phyloP scores from a whole-genome alignment of 805 yeast genomes.

The Lachancea sp. region DNA sequence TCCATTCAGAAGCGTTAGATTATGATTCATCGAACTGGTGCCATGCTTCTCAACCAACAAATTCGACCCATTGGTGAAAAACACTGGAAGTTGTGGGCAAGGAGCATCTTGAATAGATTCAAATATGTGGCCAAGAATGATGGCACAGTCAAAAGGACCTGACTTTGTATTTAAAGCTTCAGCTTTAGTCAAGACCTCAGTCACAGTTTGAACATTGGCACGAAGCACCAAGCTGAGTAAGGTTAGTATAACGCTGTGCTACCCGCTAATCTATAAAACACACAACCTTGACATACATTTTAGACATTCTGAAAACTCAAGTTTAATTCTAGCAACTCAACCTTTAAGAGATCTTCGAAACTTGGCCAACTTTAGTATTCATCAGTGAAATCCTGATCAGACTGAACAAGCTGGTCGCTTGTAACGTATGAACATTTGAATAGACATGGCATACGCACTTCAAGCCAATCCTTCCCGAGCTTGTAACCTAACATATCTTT shows the following conservation, averaged over 20 bases:
- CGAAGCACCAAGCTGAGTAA: conserved; percentile 17
- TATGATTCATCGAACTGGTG: conserved; percentile 10
- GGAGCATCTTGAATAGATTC: conserved; percentile 10
- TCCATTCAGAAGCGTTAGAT: conserved; percentile 32
- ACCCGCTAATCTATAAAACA: too few relatives aligned
- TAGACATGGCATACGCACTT: too few relatives aligned
- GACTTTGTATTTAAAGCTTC: conserved; percentile 47
- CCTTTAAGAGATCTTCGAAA: not conserved
- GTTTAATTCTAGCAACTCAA: not conserved
- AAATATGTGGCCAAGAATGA: conserved; percentile 46
- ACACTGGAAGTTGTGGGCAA: conserved; percentile 15
- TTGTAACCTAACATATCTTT: too few relatives aligned
- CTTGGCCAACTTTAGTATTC: not conserved
- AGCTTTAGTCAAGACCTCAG: conserved; percentile 38
- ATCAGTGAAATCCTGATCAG: too few relatives aligned
- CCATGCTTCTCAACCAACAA: conserved; percentile 5
- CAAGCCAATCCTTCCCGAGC: too few relatives aligned
- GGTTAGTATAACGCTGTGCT: too few relatives aligned
- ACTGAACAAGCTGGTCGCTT: not conserved
- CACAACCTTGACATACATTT: not conserved
- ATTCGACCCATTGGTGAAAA: conserved; percentile 18
- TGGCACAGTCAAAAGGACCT: conserved; percentile 57
- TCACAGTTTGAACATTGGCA: conserved; percentile 14
- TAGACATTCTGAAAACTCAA: not conserved
- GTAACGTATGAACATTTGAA: not conserved